Conservation (phyloP, 192 early-diverging fungal genomes). For the Tieghemiomyces parasiticus region DNA sequence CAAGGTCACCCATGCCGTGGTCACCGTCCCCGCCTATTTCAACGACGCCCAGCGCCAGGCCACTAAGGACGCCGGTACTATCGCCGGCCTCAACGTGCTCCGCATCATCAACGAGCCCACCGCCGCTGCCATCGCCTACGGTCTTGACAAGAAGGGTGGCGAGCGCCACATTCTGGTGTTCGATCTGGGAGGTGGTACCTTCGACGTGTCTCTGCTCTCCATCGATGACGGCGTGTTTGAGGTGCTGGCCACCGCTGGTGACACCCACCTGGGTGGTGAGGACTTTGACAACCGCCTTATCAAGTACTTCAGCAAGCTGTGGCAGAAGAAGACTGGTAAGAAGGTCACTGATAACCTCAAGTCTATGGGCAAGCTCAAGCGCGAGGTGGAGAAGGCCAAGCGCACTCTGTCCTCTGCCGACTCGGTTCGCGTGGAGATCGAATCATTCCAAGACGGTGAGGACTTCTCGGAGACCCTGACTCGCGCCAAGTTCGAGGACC, state of each 20-base stretch:
- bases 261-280: conserved; percentile 98
- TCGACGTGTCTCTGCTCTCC: conserved; percentile 93
- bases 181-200: conserved; percentile 96
- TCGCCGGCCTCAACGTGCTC: conserved; percentile 91
- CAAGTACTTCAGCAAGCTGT: conserved; percentile 71
- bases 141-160: conserved; percentile 91
- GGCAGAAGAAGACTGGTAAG: conserved; percentile 28
- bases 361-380: conserved; percentile 96
- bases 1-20: conserved; percentile 74
- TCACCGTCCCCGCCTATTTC: conserved; percentile 98
- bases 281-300: conserved; percentile 99
- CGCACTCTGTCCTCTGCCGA: conserved; percentile 86
- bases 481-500: conserved; percentile 93
- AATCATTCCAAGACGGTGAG: conserved; percentile 70
- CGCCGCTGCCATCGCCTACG: conserved; percentile 97
- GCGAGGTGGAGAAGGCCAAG: conserved; percentile 97
- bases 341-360: conserved; percentile 70
- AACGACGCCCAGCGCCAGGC: conserved; percentile 99
- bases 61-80: conserved; percentile 97
- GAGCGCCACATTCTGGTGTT: conserved; percentile 94
- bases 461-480: conserved; percentile 90
- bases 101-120: conserved; percentile 99
- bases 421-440: conserved; percentile 84
- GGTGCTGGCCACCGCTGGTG: conserved; percentile 97
- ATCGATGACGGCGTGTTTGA: conserved; percentile 98